Conservation (phyloP, 148 eudicot genomes). For the Euryodendron excelsum region DNA sequence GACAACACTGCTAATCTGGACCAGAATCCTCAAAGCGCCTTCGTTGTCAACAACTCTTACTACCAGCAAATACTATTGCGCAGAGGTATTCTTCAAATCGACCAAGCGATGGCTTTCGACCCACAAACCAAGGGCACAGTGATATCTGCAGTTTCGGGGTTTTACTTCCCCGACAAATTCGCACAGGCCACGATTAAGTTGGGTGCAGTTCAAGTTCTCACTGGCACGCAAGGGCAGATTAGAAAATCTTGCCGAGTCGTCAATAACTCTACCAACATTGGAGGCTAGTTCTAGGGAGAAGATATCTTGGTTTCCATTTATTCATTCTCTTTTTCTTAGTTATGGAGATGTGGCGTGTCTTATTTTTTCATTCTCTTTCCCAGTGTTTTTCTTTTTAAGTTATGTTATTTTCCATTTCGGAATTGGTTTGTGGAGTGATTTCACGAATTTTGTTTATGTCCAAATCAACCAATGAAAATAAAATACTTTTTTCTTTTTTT, state of each 20-base stretch:
- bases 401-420: no score
- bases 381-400: no score
- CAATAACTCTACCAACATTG: no score
- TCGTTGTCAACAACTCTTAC: slow-evolving; percentile 40
- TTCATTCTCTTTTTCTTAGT: slow-evolving; percentile 3
- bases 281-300: no score
- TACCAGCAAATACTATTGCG: slow-evolving; percentile 30
- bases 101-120: slow-evolving; percentile 47
- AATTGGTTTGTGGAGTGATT: no score
- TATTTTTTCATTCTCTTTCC: no score
- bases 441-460: no score
- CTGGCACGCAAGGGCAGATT: slow-evolving; percentile 51
- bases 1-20: slow-evolving; percentile 38
- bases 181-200: slow-evolving; percentile 67
- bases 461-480: no score
- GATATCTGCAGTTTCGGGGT: slow-evolving; percentile 22
- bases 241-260: slow-evolving; percentile 42
- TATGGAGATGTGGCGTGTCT: no score
- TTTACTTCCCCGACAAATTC: slow-evolving; percentile 40
- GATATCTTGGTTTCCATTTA: no score
- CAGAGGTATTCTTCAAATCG: slow-evolving; percentile 50
- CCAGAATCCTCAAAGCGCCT: slow-evolving; percentile 34
- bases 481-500: no score
- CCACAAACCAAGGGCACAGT: slow-evolving; percentile 33
- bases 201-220: slow-evolving; percentile 45